Base-by-base conservation (phyloP, 2,329 filamentous ascomycete genomes). In the Nemania sp. region DNA sequence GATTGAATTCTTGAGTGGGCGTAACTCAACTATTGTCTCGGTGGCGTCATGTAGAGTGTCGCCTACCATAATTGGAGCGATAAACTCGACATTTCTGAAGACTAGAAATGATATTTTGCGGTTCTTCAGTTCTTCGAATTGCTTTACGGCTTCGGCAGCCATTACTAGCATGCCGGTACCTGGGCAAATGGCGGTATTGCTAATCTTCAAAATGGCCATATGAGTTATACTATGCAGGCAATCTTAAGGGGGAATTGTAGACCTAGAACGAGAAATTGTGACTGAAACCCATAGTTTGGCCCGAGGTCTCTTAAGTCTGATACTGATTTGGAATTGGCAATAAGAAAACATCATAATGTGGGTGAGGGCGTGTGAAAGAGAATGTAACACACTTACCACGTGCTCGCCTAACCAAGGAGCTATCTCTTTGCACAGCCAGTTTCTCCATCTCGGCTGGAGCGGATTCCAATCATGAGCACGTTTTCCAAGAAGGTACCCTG, bases 91-190 rank as follows among this genome's bases (percentile, higher is more conserved):
- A 4, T 54, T 61, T 19, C 49, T 53, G 23, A 56, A 8, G 15
- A 23, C 15, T 15, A 26, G 52, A 5, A 33, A 64, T 1, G 56
- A 33, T 3, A 68, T 49, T 2, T 6, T 22, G 14, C 56, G 59
- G 30, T 56, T 36, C n/a, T n/a, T n/a, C n/a, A 19, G 5, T 2
- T 23, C 6, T 53, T 48, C 12, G 43, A 52, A n/a, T 22, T 69
- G 64, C 34, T 65, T 62, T 0, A 64, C 66, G 0, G 71, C 72
- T 50, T 75, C 72, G n/a, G 73, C 57, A 1, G 70, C 70, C 71
- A 74, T 73, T 11, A 66, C 55, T 1, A 73, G 24, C 61, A 70
- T 70, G 1, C 68, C 73, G 0, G 70, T 66, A 0, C 65, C 71
- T 1, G 72, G 72, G 2, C n/a, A 40, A 11, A 24, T 12, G 20